phyloP scores from a whole-genome alignment of 371 early-diverging fungal genomes.

The Mucor racemosus region DNA sequence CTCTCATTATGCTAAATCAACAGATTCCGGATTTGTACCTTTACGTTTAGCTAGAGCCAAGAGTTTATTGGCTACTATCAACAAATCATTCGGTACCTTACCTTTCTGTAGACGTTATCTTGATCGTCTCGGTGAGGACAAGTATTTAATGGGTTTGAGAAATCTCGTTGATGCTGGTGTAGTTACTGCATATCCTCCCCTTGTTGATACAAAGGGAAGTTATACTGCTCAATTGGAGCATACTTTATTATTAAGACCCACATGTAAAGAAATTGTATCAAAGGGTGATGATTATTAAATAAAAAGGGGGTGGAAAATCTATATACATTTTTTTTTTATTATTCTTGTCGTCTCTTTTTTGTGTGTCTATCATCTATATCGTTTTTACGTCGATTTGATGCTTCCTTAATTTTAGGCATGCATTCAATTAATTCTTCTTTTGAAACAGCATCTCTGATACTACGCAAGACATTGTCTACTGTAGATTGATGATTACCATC shows the following conservation, averaged over 20 bases:
- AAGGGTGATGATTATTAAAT: constrained; percentile 58
- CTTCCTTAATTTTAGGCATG: constrained; percentile 30
- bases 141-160: constrained; percentile 85
- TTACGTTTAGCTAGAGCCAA: constrained; percentile 87
- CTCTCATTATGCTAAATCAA: constrained; percentile 90
- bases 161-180: constrained; percentile 88
- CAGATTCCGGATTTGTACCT: constrained; percentile 67
- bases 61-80: constrained; percentile 86
- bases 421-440: constrained; percentile 54
- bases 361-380: constrained; percentile 20
- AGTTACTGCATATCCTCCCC: constrained; percentile 94
- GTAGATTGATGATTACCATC: constrained; percentile 80
- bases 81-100: constrained; percentile 94
- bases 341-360: constrained; percentile 21
- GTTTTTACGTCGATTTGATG: constrained; percentile 21
- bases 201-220: constrained; percentile 89
- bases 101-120: constrained; percentile 98
- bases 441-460: constrained; percentile 80
- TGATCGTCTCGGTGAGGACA: constrained; percentile 90
- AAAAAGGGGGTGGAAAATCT: background rate
- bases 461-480: constrained; percentile 71
- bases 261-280: constrained; percentile 80
- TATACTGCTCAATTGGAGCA: constrained; percentile 99
- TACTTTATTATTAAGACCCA: constrained; percentile 91
- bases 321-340: constrained; percentile 10